Percentiles rank a stretch among this genome's conserved stretches.
phyloP scores from a whole-genome alignment of 306 rosid genomes.

The Vigna mungo region DNA sequence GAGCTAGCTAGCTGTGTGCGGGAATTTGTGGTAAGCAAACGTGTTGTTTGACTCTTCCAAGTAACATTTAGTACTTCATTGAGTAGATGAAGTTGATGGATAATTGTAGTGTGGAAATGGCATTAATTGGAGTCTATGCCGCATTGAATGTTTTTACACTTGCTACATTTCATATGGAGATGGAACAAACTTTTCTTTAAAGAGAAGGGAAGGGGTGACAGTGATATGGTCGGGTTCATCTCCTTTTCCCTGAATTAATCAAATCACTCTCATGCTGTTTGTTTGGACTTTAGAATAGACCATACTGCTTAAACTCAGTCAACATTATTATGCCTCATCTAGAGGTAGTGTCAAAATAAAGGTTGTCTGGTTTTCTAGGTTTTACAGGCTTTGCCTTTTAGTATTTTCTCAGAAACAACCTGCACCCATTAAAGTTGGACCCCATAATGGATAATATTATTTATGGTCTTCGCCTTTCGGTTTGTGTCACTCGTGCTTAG shows the following conservation, averaged over 20 bases:
- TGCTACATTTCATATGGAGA: slow-evolving; percentile 6
- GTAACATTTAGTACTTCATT: background rate
- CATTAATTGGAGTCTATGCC: slow-evolving; percentile 32
- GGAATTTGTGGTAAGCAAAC: slow-evolving; percentile 41
- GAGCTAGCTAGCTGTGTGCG: slow-evolving; percentile 24
- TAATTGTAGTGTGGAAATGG: slow-evolving; percentile 11
- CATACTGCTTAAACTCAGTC: slow-evolving; percentile 1
- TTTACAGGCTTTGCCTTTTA: slow-evolving; percentile 3
- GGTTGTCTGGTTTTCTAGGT: slow-evolving; percentile 7
- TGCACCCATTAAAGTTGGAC: slow-evolving; percentile 23
- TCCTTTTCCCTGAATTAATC: slow-evolving; percentile 36
- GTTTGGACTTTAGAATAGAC: slow-evolving; percentile 35
- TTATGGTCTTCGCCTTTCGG: slow-evolving; percentile 3
- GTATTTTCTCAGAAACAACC: slow-evolving; percentile 3
- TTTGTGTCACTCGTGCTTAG: background rate
- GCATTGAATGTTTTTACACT: slow-evolving; percentile 36
- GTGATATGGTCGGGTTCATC: slow-evolving; percentile 45
- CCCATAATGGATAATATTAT: background rate
- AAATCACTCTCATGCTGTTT: slow-evolving; percentile 1
- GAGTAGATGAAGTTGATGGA: background rate
- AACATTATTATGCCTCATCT: slow-evolving; percentile 5
- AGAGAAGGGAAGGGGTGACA: slow-evolving; percentile 28
- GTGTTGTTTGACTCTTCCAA: slow-evolving; percentile 34
- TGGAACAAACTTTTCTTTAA: slow-evolving; percentile 11
- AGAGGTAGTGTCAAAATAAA: background rate